These are phyloP conservation scores for Lactarius tabidus DNA, from an alignment of 768 basidiomycete species.

Conservation along the genomic window DNA sequence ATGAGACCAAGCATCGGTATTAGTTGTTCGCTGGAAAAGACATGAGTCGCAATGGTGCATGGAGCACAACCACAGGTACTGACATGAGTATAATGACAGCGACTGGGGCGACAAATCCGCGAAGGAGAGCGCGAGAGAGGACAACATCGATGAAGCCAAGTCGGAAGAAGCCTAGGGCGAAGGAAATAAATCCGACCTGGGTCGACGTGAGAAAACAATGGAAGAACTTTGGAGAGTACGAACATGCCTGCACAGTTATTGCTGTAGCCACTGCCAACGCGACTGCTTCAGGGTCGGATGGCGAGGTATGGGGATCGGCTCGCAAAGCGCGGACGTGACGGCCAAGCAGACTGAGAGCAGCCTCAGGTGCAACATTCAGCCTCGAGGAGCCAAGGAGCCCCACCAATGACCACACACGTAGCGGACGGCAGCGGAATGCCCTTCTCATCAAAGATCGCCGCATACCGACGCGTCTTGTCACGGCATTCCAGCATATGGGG, in stretches of 20 bases:
- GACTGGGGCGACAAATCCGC: conserved; percentile 84
- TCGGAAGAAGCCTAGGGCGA: conserved; percentile 79
- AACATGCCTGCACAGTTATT: conserved; percentile 73
- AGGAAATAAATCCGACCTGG: conserved; percentile 81
- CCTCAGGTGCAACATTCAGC: conserved; percentile 86
- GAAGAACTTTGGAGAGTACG: neutral
- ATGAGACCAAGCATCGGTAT: conserved; percentile 87
- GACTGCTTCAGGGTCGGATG: conserved; percentile 45
- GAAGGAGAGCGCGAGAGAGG: conserved; percentile 56
- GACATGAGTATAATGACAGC: conserved; percentile 83
- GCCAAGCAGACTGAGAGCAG: conserved; percentile 80
- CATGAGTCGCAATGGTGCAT: neutral
- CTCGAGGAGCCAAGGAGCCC: conserved; percentile 75
- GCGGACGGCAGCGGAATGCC: conserved; percentile 22
- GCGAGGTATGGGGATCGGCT: conserved; percentile 29
- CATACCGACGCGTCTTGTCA: conserved; percentile 23
- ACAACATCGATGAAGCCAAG: conserved; percentile 94
- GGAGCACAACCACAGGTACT: conserved; percentile 29
- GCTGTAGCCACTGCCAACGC: conserved; percentile 71
- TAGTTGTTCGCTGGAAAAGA: conserved; percentile 60
- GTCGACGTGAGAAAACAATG: neutral
- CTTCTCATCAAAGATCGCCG: conserved; percentile 23
- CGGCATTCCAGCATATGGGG: conserved; percentile 13
- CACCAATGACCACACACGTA: conserved; percentile 18
- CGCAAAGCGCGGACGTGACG: conserved; percentile 61